phyloP scores from a whole-genome alignment of 805 yeast genomes.

The Lipomyces starkeyi region DNA sequence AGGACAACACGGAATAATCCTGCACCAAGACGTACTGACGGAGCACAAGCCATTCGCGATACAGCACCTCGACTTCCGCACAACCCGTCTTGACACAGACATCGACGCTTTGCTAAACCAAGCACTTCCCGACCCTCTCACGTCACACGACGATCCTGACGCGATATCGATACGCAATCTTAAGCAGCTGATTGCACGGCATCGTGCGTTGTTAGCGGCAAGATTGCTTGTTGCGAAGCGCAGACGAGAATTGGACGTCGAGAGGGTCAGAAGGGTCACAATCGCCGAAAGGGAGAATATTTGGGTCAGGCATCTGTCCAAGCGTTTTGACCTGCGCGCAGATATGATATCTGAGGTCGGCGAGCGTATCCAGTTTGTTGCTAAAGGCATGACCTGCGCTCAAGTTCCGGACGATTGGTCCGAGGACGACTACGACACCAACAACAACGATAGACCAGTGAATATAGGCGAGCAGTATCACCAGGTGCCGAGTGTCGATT shows the following conservation, averaged over 20 bases:
- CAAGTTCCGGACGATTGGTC: not conserved
- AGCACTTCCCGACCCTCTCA: not conserved
- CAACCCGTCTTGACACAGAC: not conserved
- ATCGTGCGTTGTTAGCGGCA: not conserved
- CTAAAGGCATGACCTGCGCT: not conserved
- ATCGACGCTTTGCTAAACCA: not conserved
- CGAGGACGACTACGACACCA: not conserved
- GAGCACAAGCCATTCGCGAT: not conserved
- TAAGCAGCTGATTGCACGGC: not conserved
- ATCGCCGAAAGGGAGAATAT: conserved; percentile 1
- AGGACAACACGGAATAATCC: not conserved
- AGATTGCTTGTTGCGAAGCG: not conserved
- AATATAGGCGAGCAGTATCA: not conserved
- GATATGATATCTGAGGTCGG: conserved; percentile 2
- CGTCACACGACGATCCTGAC: not conserved
- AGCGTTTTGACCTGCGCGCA: not conserved
- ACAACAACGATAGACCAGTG: not conserved
- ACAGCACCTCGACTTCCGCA: not conserved
- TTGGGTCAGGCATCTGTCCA: conserved; percentile 6
- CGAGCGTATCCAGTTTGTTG: not conserved
- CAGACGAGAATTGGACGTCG: not conserved
- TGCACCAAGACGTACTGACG: too few species aligned
- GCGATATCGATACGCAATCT: not conserved
- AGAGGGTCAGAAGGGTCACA: not conserved
- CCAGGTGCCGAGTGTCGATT: not conserved